phyloP scores from a whole-genome alignment of 1,284 basidiomycete species.

The Moesziomyces parantarcticus region DNA sequence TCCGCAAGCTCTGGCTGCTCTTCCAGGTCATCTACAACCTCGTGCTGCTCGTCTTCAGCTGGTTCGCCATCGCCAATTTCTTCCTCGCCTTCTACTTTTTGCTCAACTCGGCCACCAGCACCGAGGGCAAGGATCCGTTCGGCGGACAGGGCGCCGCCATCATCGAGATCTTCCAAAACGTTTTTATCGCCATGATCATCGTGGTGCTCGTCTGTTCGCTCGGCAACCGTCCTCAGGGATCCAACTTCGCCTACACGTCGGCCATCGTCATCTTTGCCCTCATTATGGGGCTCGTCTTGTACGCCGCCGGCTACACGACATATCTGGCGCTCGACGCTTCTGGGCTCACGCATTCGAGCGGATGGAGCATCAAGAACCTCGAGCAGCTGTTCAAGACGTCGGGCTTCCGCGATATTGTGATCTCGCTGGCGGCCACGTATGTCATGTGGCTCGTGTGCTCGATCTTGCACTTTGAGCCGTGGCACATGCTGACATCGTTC shows the following conservation, averaged over 20 bases:
- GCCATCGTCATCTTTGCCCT: conserved; percentile 62
- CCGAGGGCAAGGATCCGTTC: conserved; percentile 36
- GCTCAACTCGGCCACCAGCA: conserved; percentile 49
- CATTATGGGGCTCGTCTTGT: conserved; percentile 55
- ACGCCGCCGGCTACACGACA: conserved; percentile 59
- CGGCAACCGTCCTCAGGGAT: conserved; percentile 65
- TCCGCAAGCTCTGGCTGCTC: conserved; percentile 59
- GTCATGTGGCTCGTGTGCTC: conserved; percentile 64
- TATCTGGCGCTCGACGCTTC: conserved; percentile 53
- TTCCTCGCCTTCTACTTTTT: conserved; percentile 61
- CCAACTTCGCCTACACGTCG: conserved; percentile 58
- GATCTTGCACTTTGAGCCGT: conserved; percentile 63
- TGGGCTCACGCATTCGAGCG: conserved; percentile 21
- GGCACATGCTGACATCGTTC: conserved; percentile 65
- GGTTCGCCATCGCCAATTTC: conserved; percentile 61
- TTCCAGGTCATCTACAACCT: conserved; percentile 64
- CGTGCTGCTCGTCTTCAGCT: conserved; percentile 62
- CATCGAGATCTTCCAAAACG: conserved; percentile 58
- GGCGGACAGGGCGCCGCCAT: conserved; percentile 54
- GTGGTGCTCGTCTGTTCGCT: conserved; percentile 64
- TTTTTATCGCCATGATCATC: conserved; percentile 66
- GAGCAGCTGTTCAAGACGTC: conserved; percentile 46
- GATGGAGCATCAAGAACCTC: conserved; percentile 31
- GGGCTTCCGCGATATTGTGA: conserved; percentile 62
- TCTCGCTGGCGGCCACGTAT: conserved; percentile 64